Base-by-base conservation (phyloP, 768 basidiomycete species). In the Lactarius vividus region DNA sequence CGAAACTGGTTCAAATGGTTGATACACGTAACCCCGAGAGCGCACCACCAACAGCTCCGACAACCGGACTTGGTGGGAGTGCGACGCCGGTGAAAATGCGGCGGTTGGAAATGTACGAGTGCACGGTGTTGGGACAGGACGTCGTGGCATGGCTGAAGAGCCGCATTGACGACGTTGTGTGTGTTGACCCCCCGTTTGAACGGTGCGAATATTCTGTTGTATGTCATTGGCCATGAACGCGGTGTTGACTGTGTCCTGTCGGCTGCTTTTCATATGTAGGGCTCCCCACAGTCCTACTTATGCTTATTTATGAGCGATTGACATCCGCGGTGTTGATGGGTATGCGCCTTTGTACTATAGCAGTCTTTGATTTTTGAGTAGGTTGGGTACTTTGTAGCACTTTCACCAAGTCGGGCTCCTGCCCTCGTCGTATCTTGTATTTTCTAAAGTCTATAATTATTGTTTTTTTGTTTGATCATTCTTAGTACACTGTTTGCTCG, bases 1-100 rank as follows among this genome's bases (percentile, higher is more conserved):
- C 80, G 59, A 87, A 86, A 75, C 81, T 92, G 23, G 88, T 92
- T 29, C 83, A 84, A 73, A 81, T 91, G 77, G 81, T 92, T 26
- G 88, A 91, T 56, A 82, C 83, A 63, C 79, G 90, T 59, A 92
- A 92, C 72, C 90, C 91, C 0, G 80, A 79, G 61, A 77, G 74
- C 58, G 72, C 75, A 54, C 74, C 72, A 58, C 73, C 73, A 13
- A 72, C 76, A 37, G 75, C 73, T 29, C 73, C 71, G 15, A 61
- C 71, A 63, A 52, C 69, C n/a, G 52, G 71, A n/a, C 75, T 78
- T 40, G 79, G 79, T 54, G 78, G 77, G 31, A 83, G 82, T 0
- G 82, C 81, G n/a, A 76, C 79, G 10, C 87, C 87, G 0, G 77
- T 77, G 67, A 80, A 83, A 71, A 74, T 92, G 69, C 80, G 78